Evolutionary conservation across 768 basidiomycete genomes (phyloP).

Genomic region (Boletus speciosus): DNA sequence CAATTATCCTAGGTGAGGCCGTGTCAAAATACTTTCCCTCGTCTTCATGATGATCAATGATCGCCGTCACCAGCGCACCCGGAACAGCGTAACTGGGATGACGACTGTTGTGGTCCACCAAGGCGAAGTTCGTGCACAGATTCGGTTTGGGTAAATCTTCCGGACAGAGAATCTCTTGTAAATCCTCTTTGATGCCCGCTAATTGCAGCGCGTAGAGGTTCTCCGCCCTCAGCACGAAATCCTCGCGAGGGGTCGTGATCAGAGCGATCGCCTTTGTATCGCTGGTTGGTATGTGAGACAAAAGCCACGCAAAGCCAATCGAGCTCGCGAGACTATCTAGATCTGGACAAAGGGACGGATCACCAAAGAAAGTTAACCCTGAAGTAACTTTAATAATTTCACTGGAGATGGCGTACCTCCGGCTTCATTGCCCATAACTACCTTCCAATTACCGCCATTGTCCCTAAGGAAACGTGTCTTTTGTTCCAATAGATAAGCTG

Average conservation of each 20-base stretch:
- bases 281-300: slow-evolving; percentile 33
- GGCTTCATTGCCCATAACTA: slow-evolving; percentile 95
- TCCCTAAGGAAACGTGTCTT: slow-evolving; percentile 64
- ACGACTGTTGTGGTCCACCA: slow-evolving; percentile 91
- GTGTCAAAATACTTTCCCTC: slow-evolving; percentile 62
- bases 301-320: slow-evolving; percentile 78
- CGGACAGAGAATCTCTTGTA: slow-evolving; percentile 59
- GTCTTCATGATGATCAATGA: slow-evolving; percentile 93
- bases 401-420: slow-evolving; percentile 56
- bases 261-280: slow-evolving; percentile 65
- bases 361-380: not conserved
- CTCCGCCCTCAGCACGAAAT: slow-evolving; percentile 80
- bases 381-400: not conserved
- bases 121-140: slow-evolving; percentile 54
- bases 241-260: slow-evolving; percentile 60
- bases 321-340: slow-evolving; percentile 87
- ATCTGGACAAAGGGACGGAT: slow-evolving; percentile 47
- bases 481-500: slow-evolving; percentile 40
- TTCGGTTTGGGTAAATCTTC: slow-evolving; percentile 56
- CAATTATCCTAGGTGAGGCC: slow-evolving; percentile 64
- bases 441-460: slow-evolving; percentile 64
- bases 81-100: slow-evolving; percentile 39
- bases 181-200: slow-evolving; percentile 49
- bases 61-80: slow-evolving; percentile 56
- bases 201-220: slow-evolving; percentile 73